Evolutionary conservation across 208 protist species (phyloP).

Genomic region (Leishmania martiniquensis): DNA sequence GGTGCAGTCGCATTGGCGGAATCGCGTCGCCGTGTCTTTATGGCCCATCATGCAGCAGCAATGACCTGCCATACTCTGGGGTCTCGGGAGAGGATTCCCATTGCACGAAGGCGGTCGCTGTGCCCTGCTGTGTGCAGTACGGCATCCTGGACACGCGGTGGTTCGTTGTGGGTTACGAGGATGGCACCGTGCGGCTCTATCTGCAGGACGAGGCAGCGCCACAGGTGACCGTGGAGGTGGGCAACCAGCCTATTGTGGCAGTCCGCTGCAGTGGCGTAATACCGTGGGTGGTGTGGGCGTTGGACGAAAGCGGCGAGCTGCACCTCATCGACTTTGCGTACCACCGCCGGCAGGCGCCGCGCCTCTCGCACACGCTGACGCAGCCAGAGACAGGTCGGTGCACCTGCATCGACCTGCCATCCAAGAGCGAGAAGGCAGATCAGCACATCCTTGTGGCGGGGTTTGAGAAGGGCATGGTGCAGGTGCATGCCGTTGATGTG

Average conservation of each 20-base stretch:
- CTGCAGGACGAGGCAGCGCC: conserved; percentile 52
- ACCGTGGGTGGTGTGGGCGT: conserved; percentile 70
- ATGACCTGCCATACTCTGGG: conserved; percentile 15
- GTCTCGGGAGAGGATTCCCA: not conserved
- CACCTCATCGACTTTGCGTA: conserved; percentile 74
- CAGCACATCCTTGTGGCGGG: conserved; percentile 60
- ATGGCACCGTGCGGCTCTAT: conserved; percentile 78
- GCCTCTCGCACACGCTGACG: conserved; percentile 53
- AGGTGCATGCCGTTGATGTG: conserved; percentile 66
- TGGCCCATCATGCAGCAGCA: conserved; percentile 43
- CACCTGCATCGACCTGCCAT: conserved; percentile 61
- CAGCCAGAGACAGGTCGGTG: conserved; percentile 64
- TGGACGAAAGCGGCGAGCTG: conserved; percentile 72
- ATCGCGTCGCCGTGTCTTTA: conserved; percentile 73
- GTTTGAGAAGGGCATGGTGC: conserved; percentile 74
- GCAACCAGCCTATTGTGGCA: conserved; percentile 41
- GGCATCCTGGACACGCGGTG: conserved; percentile 61
- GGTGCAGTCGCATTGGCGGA: conserved; percentile 70
- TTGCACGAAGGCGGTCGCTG: conserved; percentile 23
- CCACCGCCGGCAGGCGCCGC: conserved; percentile 47
- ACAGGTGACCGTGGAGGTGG: conserved; percentile 66
- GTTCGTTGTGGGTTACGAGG: conserved; percentile 78
- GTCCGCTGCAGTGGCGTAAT: conserved; percentile 52
- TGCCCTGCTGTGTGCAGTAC: conserved; percentile 71
- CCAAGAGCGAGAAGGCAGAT: conserved; percentile 53